A percentile compares a stretch with the other conserved stretches of the same genome.
Conservation (phyloP, 805 yeast genomes). For the Wickerhamiella occidentalis region DNA sequence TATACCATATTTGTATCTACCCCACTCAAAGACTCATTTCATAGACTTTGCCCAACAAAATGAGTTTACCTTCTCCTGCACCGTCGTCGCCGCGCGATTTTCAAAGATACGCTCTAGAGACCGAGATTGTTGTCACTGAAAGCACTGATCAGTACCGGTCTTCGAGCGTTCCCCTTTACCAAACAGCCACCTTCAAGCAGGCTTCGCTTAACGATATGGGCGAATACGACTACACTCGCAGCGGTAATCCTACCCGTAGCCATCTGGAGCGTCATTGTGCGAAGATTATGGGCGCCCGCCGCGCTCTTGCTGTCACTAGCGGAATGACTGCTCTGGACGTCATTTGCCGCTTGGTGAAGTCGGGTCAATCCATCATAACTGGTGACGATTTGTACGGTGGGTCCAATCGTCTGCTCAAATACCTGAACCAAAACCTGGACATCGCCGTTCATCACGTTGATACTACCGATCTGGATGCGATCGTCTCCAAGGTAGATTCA, state of each 20-base stretch:
- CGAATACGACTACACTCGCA: conserved; percentile 74
- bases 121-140: conserved; percentile 53
- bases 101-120: conserved; percentile 43
- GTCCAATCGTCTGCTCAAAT: conserved; percentile 71
- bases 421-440: conserved; percentile 49
- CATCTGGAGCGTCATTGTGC: conserved; percentile 66
- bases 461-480: conserved; percentile 57
- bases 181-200: conserved; percentile 90
- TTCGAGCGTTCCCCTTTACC: conserved; percentile 79
- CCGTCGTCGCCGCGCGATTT: conserved; percentile 27
- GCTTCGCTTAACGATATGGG: conserved; percentile 61
- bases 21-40: no score
- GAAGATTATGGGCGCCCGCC: conserved; percentile 63
- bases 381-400: conserved; percentile 96
- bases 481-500: conserved; percentile 42
- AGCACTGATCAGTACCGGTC: conserved; percentile 63
- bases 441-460: conserved; percentile 65
- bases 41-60: no score
- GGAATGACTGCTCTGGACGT: conserved; percentile 94
- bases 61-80: conserved; percentile 27
- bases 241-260: conserved; percentile 89
- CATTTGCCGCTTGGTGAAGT: conserved; percentile 54
- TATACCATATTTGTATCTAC: no score
- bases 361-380: conserved; percentile 86
- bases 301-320: conserved; percentile 69